Conservation (phyloP, 176 grass and related monocot species). For the Juncus effusus region DNA sequence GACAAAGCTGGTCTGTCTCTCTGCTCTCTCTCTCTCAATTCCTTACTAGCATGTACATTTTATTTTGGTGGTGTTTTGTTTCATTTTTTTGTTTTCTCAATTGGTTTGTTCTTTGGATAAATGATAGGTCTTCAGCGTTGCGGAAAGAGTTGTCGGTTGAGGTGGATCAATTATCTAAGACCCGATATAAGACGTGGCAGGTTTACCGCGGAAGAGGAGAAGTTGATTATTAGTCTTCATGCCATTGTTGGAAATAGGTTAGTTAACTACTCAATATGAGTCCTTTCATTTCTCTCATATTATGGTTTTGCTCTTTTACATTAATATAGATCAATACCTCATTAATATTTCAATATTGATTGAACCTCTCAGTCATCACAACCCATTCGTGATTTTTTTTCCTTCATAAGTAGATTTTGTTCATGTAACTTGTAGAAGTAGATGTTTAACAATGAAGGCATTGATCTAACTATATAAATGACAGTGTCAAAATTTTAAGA, state of each 20-base stretch:
- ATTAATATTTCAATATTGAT: constrained; percentile 3
- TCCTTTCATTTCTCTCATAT: not conserved
- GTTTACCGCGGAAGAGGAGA: constrained; percentile 93
- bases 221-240: constrained; percentile 96
- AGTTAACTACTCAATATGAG: not conserved
- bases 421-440: not conserved
- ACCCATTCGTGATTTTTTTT: not conserved
- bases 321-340: not conserved
- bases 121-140: constrained; percentile 78
- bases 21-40: not conserved
- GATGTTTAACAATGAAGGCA: too few species aligned
- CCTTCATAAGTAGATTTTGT: too few species aligned
- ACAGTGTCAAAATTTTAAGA: not conserved
- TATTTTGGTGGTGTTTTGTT: constrained; percentile 14
- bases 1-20: constrained; percentile 73
- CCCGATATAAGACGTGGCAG: constrained; percentile 87
- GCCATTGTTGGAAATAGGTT: constrained; percentile 97
- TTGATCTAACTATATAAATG: not conserved
- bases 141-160: constrained; percentile 89
- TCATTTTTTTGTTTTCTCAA: not conserved
- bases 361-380: not conserved
- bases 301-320: constrained; percentile 1
- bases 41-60: not conserved
- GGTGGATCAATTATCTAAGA: constrained; percentile 98
- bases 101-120: not conserved